phyloP scores from a whole-genome alignment of 1,284 basidiomycete genomes.

The Xerocomus amazonicus region DNA sequence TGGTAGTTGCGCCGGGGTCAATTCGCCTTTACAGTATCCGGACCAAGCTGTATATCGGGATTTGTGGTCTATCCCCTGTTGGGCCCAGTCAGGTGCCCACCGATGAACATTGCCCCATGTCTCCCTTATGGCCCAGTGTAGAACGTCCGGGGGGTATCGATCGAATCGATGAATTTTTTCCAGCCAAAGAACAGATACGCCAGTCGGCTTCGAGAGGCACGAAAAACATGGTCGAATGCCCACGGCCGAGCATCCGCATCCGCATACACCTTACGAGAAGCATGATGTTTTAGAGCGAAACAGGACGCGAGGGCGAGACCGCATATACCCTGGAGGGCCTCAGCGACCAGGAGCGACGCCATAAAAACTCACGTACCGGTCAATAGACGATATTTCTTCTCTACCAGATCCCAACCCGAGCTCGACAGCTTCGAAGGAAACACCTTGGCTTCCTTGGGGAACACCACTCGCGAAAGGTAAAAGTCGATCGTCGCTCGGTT shows the following conservation, averaged over 20 bases:
- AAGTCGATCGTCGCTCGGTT: slow-evolving; percentile 44
- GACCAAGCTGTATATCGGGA: slow-evolving; percentile 33
- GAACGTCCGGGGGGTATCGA: slow-evolving; percentile 8
- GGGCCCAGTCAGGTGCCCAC: slow-evolving; percentile 40
- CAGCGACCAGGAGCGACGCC: too few relatives aligned
- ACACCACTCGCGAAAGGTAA: slow-evolving; percentile 44
- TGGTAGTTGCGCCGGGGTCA: slow-evolving; percentile 12
- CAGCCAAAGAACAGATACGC: slow-evolving; percentile 32
- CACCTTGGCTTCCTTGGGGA: slow-evolving; percentile 46
- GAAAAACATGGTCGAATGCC: slow-evolving; percentile 46
- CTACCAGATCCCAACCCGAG: neutral
- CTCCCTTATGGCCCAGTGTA: neutral
- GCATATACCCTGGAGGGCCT: slow-evolving; percentile 40
- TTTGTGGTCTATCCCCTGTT: slow-evolving; percentile 42
- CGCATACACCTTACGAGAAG: slow-evolving; percentile 40
- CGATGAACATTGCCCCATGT: slow-evolving; percentile 28
- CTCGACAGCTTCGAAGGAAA: slow-evolving; percentile 42
- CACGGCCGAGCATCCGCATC: slow-evolving; percentile 45
- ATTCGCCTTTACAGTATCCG: slow-evolving; percentile 7
- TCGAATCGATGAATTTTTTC: slow-evolving; percentile 1
- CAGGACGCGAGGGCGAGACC: too few relatives aligned
- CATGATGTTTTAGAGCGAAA: too few relatives aligned
- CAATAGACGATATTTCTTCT: slow-evolving; percentile 25
- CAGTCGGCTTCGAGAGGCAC: slow-evolving; percentile 44
- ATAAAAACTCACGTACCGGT: slow-evolving; percentile 13